A percentile compares a stretch with the other conserved stretches of the same genome.
Conservation (phyloP, 148 eudicot genomes). For the Camellia lanceoleosa region DNA sequence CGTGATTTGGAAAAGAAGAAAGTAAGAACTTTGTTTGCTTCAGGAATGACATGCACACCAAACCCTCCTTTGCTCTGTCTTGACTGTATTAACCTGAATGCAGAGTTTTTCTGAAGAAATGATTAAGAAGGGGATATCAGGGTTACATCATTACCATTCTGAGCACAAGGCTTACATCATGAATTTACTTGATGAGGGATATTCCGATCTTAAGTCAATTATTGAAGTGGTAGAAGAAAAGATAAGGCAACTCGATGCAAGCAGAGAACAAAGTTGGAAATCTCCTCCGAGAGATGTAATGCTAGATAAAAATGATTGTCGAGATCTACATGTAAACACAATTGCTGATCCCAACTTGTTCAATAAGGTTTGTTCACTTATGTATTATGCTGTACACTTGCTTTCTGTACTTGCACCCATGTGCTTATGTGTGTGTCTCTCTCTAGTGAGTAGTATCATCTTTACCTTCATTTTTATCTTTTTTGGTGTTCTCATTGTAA, state of each 20-base stretch:
- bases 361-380: slow-evolving; percentile 41
- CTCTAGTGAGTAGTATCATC: not conserved
- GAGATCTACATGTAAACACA: slow-evolving; percentile 39
- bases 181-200: slow-evolving; percentile 58
- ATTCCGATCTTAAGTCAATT: slow-evolving; percentile 50
- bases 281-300: slow-evolving; percentile 25
- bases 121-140: slow-evolving; percentile 47
- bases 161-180: slow-evolving; percentile 47
- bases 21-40: slow-evolving; percentile 40
- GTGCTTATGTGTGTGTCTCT: not conserved
- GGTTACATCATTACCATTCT: slow-evolving; percentile 54
- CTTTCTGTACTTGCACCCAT: not conserved
- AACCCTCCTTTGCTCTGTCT: not conserved
- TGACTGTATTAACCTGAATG: slow-evolving; percentile 22
- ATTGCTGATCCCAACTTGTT: slow-evolving; percentile 26
- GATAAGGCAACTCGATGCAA: slow-evolving; percentile 35
- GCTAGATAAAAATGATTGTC: slow-evolving; percentile 29
- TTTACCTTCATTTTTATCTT: not conserved
- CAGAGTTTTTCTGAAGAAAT: slow-evolving; percentile 52
- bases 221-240: slow-evolving; percentile 45
- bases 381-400: slow-evolving; percentile 5
- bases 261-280: slow-evolving; percentile 20
- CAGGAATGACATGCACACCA: slow-evolving; percentile 5
- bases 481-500: not conserved
- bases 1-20: slow-evolving; percentile 54